Percentiles rank a stretch among this genome's conserved stretches.
Conservation (phyloP, 176 grass and related monocot species). For the Oryza glumipatula region DNA sequence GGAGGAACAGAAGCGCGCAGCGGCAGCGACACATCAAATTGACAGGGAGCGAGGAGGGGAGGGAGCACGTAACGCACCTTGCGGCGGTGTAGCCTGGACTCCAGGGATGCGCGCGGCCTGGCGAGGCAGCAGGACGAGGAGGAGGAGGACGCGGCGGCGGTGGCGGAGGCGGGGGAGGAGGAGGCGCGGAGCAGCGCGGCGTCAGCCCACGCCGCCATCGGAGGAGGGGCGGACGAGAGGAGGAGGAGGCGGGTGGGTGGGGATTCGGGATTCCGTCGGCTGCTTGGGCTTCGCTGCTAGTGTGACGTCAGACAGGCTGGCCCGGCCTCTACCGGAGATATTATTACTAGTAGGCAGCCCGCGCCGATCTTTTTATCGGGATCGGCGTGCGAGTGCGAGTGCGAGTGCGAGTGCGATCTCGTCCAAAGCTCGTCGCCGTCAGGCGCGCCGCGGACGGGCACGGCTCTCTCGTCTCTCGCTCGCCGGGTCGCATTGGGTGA, state of each 20-base stretch:
- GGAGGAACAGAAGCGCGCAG: neutral
- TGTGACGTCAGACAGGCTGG: neutral
- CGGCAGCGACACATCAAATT: neutral
- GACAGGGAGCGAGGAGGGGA: neutral
- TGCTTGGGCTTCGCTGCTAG: slow-evolving; percentile 25
- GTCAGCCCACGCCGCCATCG: slow-evolving; percentile 59
- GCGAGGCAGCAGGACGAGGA: slow-evolving; percentile 12
- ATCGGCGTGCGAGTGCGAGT: neutral
- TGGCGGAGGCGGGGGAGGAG: neutral
- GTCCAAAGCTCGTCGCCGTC: neutral
- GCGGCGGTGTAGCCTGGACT: slow-evolving; percentile 40
- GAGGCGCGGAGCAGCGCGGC: slow-evolving; percentile 49
- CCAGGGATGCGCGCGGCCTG: slow-evolving; percentile 29
- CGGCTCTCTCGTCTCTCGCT: too few species aligned
- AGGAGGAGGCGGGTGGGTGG: neutral
- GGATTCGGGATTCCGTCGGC: slow-evolving; percentile 36
- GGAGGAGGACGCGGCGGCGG: neutral
- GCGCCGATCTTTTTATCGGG: slow-evolving; percentile 38
- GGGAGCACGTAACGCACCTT: slow-evolving; percentile 31
- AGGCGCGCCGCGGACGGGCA: too few species aligned
- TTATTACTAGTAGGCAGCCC: too few species aligned
- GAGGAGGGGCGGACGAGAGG: neutral
- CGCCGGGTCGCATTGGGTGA: too few species aligned
- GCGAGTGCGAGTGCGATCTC: neutral
- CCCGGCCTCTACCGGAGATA: neutral